Conservation (phyloP, 1,284 basidiomycete species). For the Schizophyllum commune region DNA sequence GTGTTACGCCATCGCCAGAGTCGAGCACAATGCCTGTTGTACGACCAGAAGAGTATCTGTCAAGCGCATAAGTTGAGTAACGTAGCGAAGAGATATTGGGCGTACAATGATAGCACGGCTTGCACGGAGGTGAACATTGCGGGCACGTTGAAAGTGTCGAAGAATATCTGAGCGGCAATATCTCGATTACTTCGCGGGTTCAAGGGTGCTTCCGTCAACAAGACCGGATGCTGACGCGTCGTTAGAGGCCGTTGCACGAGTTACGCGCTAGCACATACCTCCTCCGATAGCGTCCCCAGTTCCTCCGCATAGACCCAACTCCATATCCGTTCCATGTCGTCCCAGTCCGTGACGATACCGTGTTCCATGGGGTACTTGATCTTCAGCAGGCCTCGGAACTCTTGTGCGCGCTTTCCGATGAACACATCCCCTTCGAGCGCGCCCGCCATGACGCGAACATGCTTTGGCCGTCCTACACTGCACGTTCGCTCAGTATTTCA, state of each 20-base stretch:
- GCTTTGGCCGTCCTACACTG: conserved; percentile 93
- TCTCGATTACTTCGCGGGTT: conserved; percentile 94
- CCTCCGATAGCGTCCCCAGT: conserved; percentile 89
- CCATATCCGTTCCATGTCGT: conserved; percentile 99
- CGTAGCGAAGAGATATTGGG: conserved; percentile 2
- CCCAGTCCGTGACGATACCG: conserved; percentile 93
- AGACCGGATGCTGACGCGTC: conserved; percentile 78
- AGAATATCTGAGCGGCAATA: conserved; percentile 95
- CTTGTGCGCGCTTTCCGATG: conserved; percentile 90
- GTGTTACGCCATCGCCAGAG: conserved; percentile 98
- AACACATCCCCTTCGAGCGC: conserved; percentile 90
- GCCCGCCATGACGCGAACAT: conserved; percentile 94
- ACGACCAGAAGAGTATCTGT: conserved; percentile 95
- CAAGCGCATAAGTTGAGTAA: conserved; percentile 10
- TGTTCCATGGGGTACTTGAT: conserved; percentile 99
- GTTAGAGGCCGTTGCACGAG: conserved; percentile 9
- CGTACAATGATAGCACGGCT: conserved; percentile 92
- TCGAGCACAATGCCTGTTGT: conserved; percentile 99
- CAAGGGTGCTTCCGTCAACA: conserved; percentile 90
- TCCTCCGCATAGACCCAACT: conserved; percentile 95
- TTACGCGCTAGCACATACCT: conserved; percentile 48
- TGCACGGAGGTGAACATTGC: conserved; percentile 97
- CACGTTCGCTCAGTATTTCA: conserved; percentile 6
- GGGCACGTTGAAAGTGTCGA: conserved; percentile 99
- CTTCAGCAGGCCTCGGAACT: conserved; percentile 88